Percentiles rank a stretch among this genome's conserved stretches.
These are phyloP conservation scores for Aureobasidium sp. DNA, from an alignment of 2,329 filamentous ascomycete species.

Conservation along the genomic window DNA sequence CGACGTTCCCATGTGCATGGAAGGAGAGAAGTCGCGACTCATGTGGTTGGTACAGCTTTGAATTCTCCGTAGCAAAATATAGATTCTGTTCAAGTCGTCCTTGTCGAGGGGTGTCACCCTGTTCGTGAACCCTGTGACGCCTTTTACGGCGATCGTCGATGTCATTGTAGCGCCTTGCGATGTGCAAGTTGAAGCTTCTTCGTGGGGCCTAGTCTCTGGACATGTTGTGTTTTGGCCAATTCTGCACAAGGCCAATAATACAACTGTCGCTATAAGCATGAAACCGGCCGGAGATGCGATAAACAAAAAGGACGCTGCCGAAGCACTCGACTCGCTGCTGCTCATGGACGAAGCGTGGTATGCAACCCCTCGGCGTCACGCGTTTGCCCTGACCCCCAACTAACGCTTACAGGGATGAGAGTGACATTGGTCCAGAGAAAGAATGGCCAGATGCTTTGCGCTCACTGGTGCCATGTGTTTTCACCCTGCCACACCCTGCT, in stretches of 20 bases:
- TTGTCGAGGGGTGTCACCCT: not conserved
- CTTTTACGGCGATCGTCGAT: not conserved
- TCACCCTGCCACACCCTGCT: conserved; percentile 45
- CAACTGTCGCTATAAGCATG: not conserved
- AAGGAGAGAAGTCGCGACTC: not conserved
- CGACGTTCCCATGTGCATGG: not conserved
- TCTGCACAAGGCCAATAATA: not conserved
- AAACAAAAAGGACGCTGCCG: conserved; percentile 2
- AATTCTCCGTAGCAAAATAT: not conserved
- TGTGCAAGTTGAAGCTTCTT: conserved; percentile 5
- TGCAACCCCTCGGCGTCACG: not conserved
- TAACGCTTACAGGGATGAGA: conserved; percentile 22
- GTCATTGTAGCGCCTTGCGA: not conserved
- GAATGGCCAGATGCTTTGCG: conserved; percentile 39
- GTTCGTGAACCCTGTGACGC: not conserved
- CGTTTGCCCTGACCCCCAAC: not conserved
- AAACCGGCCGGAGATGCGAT: not conserved
- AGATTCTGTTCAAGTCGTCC: not conserved
- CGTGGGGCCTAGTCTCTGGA: not conserved
- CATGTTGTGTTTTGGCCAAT: not conserved
- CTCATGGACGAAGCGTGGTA: conserved; percentile 15
- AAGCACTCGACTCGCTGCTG: not conserved
- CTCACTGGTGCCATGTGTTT: conserved; percentile 34
- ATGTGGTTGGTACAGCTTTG: not conserved
- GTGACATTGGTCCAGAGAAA: conserved; percentile 36